Evolutionary conservation across 2,329 filamentous ascomycete species (phyloP).

Genomic region (Aspergillus fumigatus): DNA sequence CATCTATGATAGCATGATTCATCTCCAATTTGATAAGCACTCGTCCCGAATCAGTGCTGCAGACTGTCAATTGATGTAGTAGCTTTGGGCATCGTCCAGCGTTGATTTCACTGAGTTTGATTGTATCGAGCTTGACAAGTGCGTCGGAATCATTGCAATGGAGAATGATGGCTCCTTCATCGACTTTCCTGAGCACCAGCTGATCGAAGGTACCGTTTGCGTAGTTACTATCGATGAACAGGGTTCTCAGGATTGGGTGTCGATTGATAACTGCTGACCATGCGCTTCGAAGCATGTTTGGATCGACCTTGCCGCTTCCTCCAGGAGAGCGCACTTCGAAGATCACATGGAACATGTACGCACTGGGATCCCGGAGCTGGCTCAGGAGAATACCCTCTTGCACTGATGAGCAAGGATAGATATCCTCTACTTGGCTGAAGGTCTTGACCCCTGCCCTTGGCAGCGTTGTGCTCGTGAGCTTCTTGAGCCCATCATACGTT

Average conservation of each 20-base stretch:
- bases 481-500: constrained; percentile 37
- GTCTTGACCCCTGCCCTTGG: constrained; percentile 30
- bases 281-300: constrained; percentile 24
- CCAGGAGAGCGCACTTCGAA: constrained; percentile 28
- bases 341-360: constrained; percentile 34
- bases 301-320: constrained; percentile 18
- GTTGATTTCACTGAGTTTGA: constrained; percentile 25
- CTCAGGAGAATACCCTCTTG: constrained; percentile 37
- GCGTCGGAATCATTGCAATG: constrained; percentile 27
- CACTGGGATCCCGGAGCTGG: constrained; percentile 31
- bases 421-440: constrained; percentile 28
- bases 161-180: constrained; percentile 24
- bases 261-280: constrained; percentile 31
- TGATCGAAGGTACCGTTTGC: constrained; percentile 35
- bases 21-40: constrained; percentile 35
- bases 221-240: constrained; percentile 32
- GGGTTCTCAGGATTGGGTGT: constrained; percentile 31
- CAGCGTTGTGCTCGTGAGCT: constrained; percentile 32
- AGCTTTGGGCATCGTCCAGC: constrained; percentile 22
- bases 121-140: constrained; percentile 21
- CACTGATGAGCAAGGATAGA: constrained; percentile 35
- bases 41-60: constrained; percentile 25
- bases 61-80: constrained; percentile 34
- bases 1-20: constrained; percentile 37
- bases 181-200: constrained; percentile 27